Conservation (phyloP, 805 yeast genomes). For the Ogataea ganodermae region DNA sequence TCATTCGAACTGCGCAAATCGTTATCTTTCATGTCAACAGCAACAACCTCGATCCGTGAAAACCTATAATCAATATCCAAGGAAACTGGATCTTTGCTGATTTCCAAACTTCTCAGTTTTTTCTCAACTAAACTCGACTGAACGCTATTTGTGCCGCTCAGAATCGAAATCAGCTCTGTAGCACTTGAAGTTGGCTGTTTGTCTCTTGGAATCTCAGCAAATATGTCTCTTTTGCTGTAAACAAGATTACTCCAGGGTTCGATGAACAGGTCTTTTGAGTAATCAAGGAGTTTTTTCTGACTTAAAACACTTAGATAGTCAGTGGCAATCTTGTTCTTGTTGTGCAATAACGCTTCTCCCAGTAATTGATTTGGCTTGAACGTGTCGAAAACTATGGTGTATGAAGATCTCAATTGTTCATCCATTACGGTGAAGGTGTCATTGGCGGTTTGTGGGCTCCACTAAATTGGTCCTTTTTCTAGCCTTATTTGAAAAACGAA, state of each 20-base stretch:
- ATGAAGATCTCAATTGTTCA: conserved; percentile 13
- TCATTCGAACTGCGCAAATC: conserved; percentile 24
- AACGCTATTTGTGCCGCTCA: conserved; percentile 10
- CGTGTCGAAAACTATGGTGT: conserved; percentile 33
- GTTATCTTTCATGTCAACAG: conserved; percentile 31
- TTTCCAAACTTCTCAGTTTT: conserved; percentile 12
- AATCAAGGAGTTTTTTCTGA: conserved; percentile 21
- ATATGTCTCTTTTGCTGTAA: conserved; percentile 22
- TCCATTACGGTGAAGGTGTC: conserved; percentile 12
- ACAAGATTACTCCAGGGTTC: conserved; percentile 30
- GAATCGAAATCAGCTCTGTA: conserved; percentile 10
- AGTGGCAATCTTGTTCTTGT: conserved; percentile 17
- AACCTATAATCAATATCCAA: conserved; percentile 36
- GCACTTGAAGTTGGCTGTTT: conserved; percentile 7
- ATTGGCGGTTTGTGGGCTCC: not conserved
- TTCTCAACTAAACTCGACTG: conserved; percentile 14
- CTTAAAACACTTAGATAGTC: conserved; percentile 21
- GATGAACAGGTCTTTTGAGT: conserved; percentile 21
- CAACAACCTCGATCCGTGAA: conserved; percentile 35
- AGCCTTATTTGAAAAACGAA: not conserved
- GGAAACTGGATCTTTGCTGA: conserved; percentile 1
- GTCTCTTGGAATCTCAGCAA: conserved; percentile 14
- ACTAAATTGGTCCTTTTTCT: not conserved
- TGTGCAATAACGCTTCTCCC: conserved; percentile 20
- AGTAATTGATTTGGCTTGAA: conserved; percentile 28